Evolutionary conservation across 2,329 filamentous ascomycete genomes (phyloP), one percentile per base, ranked within the genome.

Genomic region (Pyrenochaeta sp.): DNA sequence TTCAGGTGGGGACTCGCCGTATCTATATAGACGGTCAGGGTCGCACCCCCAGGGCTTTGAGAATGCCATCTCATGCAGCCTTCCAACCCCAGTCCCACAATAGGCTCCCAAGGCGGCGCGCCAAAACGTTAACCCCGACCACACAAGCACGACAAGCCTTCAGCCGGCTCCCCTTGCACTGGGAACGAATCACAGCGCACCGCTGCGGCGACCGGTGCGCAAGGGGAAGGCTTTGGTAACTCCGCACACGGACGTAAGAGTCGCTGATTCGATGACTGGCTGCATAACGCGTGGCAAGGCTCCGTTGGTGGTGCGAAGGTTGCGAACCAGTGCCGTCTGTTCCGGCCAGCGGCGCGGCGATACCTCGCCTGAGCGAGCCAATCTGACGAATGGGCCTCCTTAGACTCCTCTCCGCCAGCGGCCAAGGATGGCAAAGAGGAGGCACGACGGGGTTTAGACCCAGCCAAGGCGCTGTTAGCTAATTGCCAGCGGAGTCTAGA

Each of bases 201-300:
- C 27, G 35, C 23, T 13, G n/a, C 7, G 17, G 14, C 15, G 8
- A 22, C 14, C 18, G 19, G 17, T 31, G 14, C 23, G 24, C 49
- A 41, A 32, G 31, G 44, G 49, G 35, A n/a, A n/a, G n/a, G n/a
- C n/a, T n/a, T n/a, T n/a, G n/a, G n/a, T n/a, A n/a, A n/a, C n/a
- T n/a, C 45, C 51, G 51, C 39, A 14, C 18, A 35, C 35, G n/a
- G n/a, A 38, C 46, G 31, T 41, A 39, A 26, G 35, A 24, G 18
- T 29, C 47, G 52, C 58, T 58, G 48, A 61, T 60, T 61, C 56
- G 52, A 35, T 38, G 29, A 15, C 29, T 13, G 27, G 9, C 34
- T 44, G 45, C 36, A 35, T 44, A 49, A 58, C 56, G 56, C 58
- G 56, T 57, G 56, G 56, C 58, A 45, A 60, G 44, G 50, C 40